Conservation (phyloP, 2,329 filamentous ascomycete species). For the Xylaria polymorpha region DNA sequence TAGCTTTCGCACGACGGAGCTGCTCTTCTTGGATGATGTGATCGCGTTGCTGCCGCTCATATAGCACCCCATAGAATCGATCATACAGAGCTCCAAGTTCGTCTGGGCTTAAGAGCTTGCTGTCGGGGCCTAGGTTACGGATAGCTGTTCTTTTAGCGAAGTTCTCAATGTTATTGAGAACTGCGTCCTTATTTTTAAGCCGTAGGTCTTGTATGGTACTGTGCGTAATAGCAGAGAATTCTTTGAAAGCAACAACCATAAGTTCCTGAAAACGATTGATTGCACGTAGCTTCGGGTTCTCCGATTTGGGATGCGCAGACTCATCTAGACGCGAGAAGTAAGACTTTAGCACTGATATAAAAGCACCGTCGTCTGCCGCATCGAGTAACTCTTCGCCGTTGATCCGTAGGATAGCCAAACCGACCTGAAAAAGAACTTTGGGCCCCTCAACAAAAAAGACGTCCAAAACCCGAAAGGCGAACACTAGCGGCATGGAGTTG, state of each 20-base stretch:
- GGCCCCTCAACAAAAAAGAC: slow-evolving; percentile 99
- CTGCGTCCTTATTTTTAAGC: slow-evolving; percentile 91
- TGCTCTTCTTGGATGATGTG: slow-evolving; percentile 82
- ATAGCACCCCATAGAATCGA: slow-evolving; percentile 90
- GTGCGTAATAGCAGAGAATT: slow-evolving; percentile 96
- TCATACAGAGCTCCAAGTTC: slow-evolving; percentile 94
- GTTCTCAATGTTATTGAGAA: slow-evolving; percentile 94
- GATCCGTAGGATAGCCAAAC: slow-evolving; percentile 94
- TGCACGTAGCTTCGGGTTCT: slow-evolving; percentile 92
- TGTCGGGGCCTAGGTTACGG: slow-evolving; percentile 93
- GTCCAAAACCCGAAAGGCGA: slow-evolving; percentile 94
- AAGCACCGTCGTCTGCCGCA: slow-evolving; percentile 92
- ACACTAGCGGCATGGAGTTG: slow-evolving; percentile 99
- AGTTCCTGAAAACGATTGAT: slow-evolving; percentile 97
- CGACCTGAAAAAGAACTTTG: slow-evolving; percentile 97
- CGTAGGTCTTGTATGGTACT: slow-evolving; percentile 89
- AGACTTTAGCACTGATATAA: slow-evolving; percentile 93
- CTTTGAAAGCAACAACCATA: slow-evolving; percentile 99
- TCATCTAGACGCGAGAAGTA: slow-evolving; percentile 96
- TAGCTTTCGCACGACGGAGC: slow-evolving; percentile 72
- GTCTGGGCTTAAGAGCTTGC: slow-evolving; percentile 86
- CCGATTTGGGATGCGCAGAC: slow-evolving; percentile 93
- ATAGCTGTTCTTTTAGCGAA: slow-evolving; percentile 98
- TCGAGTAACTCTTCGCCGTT: slow-evolving; percentile 97
- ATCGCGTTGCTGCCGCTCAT: slow-evolving; percentile 88